Percentiles rank a stretch among this genome's conserved stretches.
phyloP scores from a whole-genome alignment of 305 asterid genomes.

The Solanum hybrid region DNA sequence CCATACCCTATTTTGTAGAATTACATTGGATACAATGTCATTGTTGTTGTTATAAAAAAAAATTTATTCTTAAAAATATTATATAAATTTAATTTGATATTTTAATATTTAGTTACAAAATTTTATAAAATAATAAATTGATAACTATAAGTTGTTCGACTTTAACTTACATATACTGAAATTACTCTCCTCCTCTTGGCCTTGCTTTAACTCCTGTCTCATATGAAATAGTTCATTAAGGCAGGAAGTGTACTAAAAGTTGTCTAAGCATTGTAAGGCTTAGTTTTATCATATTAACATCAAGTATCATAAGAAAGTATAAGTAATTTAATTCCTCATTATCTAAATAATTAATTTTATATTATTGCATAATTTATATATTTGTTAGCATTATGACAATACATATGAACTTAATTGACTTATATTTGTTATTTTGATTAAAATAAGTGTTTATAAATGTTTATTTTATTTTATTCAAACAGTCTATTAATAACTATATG shows the following conservation, averaged over 20 bases:
- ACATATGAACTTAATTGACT: neutral
- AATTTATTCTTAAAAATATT: neutral
- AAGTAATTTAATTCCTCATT: neutral
- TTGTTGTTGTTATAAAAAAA: neutral
- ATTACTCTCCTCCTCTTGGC: neutral
- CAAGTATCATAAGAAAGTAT: neutral
- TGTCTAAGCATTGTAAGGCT: neutral
- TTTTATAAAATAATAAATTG: neutral
- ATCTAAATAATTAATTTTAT: neutral
- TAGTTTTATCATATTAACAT: neutral
- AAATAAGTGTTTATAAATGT: neutral
- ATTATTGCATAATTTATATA: neutral
- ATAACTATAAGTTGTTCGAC: neutral
- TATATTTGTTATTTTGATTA: too few species aligned
- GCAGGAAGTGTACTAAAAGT: neutral
- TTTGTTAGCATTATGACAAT: neutral
- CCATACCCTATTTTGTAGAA: too few species aligned
- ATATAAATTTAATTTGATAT: neutral
- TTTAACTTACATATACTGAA: too few species aligned
- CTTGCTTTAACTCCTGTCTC: neutral
- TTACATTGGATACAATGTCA: neutral
- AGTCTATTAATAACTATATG: neutral
- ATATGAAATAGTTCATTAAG: neutral
- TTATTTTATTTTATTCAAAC: neutral
- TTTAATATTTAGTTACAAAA: neutral